Conservation (phyloP, 768 basidiomycete genomes). For the Phylloporus sp. region DNA sequence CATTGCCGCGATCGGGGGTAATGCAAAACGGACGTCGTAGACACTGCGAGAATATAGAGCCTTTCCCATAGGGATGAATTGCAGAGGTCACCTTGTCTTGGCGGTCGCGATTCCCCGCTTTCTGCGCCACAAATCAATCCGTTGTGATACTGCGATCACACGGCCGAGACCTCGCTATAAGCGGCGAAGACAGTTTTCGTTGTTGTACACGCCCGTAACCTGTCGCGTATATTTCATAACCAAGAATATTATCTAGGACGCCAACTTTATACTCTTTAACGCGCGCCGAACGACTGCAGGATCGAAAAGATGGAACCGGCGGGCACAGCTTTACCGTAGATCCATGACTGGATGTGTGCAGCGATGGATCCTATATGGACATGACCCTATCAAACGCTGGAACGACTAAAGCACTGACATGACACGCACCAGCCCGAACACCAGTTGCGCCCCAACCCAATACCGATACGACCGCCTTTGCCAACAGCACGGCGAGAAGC, state of each 20-base stretch:
- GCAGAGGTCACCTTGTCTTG: too few species aligned
- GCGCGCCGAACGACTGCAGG: slow-evolving; percentile 9
- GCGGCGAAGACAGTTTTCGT: too few species aligned
- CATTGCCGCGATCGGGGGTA: slow-evolving; percentile 14
- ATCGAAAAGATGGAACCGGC: not conserved
- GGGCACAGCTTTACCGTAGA: not conserved
- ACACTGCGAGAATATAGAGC: too few species aligned
- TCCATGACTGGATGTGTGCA: not conserved
- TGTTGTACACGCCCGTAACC: too few species aligned
- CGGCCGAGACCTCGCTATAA: too few species aligned
- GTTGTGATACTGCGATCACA: too few species aligned
- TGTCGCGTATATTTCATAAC: too few species aligned
- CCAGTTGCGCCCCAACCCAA: not conserved
- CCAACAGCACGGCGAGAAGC: not conserved
- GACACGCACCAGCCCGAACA: slow-evolving; percentile 3
- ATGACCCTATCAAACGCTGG: not conserved
- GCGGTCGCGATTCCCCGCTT: too few species aligned
- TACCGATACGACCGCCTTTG: accelerated
- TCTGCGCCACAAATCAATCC: too few species aligned
- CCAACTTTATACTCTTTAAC: not conserved
- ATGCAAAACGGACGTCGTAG: slow-evolving; percentile 16
- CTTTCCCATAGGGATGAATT: too few species aligned
- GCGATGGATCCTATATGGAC: slow-evolving; percentile 7
- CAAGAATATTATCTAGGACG: not conserved
- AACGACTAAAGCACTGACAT: not conserved